These are phyloP conservation scores for Pythium vanterpoolii DNA, from an alignment of 352 stramenopile species.

Conservation along the genomic window DNA sequence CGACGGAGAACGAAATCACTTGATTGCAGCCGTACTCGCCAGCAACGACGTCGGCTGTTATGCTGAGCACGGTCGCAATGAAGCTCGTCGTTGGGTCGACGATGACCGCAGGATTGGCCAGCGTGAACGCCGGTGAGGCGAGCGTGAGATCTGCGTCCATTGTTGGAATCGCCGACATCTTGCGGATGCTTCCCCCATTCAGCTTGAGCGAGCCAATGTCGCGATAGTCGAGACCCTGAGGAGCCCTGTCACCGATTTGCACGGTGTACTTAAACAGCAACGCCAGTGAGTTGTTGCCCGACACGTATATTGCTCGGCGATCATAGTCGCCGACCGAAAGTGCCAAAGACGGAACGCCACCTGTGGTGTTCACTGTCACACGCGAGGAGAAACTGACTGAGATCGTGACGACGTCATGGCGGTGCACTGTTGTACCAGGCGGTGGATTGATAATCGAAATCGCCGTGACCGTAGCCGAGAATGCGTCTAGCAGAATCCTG, in stretches of 20 bases:
- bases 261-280: constrained; percentile 70
- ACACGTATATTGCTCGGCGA: constrained; percentile 56
- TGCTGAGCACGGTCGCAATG: constrained; percentile 37
- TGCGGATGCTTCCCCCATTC: constrained; percentile 61
- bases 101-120: constrained; percentile 43
- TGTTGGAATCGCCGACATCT: constrained; percentile 40
- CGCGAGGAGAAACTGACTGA: constrained; percentile 60
- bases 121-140: constrained; percentile 31
- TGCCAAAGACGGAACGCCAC: constrained; percentile 50
- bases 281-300: constrained; percentile 42
- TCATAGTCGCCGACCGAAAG: constrained; percentile 61
- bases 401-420: constrained; percentile 44
- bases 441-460: constrained; percentile 35
- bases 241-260: constrained; percentile 50
- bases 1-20: constrained; percentile 62
- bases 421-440: constrained; percentile 37
- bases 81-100: constrained; percentile 44
- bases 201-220: constrained; percentile 42
- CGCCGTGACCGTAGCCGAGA: constrained; percentile 39
- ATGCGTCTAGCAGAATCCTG: constrained; percentile 48
- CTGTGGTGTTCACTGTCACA: constrained; percentile 51
- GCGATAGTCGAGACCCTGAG: constrained; percentile 49
- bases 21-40: constrained; percentile 73
- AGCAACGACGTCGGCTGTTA: constrained; percentile 43
- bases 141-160: constrained; percentile 60